These are phyloP conservation scores for Aspergillus fumigatus DNA, from an alignment of 2,329 filamentous ascomycete genomes.

Conservation along the genomic window DNA sequence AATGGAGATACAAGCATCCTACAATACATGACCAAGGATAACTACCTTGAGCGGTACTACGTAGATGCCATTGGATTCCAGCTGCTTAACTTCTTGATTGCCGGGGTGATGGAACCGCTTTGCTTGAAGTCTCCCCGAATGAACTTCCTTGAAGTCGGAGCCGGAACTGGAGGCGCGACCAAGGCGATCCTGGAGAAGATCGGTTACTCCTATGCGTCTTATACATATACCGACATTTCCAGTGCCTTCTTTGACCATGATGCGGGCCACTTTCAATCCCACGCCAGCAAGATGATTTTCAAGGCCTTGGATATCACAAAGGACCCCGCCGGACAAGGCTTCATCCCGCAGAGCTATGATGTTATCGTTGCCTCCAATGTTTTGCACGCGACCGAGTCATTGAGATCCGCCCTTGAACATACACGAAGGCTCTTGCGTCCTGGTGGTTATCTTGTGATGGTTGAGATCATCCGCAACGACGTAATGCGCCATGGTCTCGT, in stretches of 20 bases:
- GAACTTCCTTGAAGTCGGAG: slow-evolving; percentile 43
- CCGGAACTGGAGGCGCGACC: slow-evolving; percentile 45
- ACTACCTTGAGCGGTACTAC: slow-evolving; percentile 36
- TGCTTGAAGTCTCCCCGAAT: slow-evolving; percentile 38
- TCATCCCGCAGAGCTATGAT: slow-evolving; percentile 26
- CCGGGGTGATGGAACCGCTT: slow-evolving; percentile 30
- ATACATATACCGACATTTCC: slow-evolving; percentile 45
- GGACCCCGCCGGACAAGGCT: slow-evolving; percentile 29
- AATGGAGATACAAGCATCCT: slow-evolving; percentile 32
- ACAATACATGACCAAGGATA: slow-evolving; percentile 35
- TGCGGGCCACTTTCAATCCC: slow-evolving; percentile 19
- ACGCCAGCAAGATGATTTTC: slow-evolving; percentile 23
- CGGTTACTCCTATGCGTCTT: slow-evolving; percentile 26
- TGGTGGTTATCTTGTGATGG: slow-evolving; percentile 44
- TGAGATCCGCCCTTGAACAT: slow-evolving; percentile 23
- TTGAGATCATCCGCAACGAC: slow-evolving; percentile 30
- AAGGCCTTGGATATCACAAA: slow-evolving; percentile 28
- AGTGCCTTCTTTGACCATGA: slow-evolving; percentile 39
- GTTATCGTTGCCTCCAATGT: slow-evolving; percentile 36
- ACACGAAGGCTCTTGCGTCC: slow-evolving; percentile 39
- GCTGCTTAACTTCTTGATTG: slow-evolving; percentile 20
- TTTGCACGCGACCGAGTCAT: slow-evolving; percentile 33
- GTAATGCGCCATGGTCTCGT: slow-evolving; percentile 20
- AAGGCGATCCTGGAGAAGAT: slow-evolving; percentile 30
- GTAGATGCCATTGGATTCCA: slow-evolving; percentile 18